Percentiles rank a stretch among this genome's conserved stretches.
Evolutionary conservation across 23 red algal species (phyloP).

Genomic region (Agarophyton chilense): DNA sequence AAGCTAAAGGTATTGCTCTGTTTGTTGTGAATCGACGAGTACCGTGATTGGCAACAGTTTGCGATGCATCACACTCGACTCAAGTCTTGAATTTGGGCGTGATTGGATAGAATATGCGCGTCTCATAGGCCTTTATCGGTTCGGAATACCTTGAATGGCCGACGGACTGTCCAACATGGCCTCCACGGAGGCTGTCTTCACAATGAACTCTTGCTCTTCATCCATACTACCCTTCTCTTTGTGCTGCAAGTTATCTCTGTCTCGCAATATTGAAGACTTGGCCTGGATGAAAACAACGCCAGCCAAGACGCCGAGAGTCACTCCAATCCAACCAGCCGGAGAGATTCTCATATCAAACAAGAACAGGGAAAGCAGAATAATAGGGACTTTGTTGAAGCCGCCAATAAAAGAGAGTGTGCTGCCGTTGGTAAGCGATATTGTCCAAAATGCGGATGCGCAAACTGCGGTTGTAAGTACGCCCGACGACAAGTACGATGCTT

Average conservation of each 20-base stretch:
- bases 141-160: background rate
- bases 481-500: slow-evolving; percentile 60
- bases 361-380: slow-evolving; percentile 77
- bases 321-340: slow-evolving; percentile 76
- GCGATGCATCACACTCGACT: background rate
- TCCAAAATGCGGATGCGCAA: slow-evolving; percentile 90
- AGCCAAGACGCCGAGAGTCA: slow-evolving; percentile 79
- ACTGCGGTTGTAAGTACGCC: slow-evolving; percentile 83
- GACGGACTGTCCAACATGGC: slow-evolving; percentile 1
- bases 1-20: background rate
- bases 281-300: slow-evolving; percentile 80
- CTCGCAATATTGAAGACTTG: slow-evolving; percentile 40
- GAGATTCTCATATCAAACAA: slow-evolving; percentile 83
- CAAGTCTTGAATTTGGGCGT: background rate
- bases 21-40: background rate
- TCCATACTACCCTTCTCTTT: background rate
- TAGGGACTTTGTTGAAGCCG: slow-evolving; percentile 94
- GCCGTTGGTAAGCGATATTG: slow-evolving; percentile 78
- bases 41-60: background rate
- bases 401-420: slow-evolving; percentile 87
- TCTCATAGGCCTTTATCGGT: background rate
- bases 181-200: slow-evolving; percentile 2
- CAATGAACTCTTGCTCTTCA: background rate
- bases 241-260: background rate
- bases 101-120: no score